Percentiles rank a stretch among this genome's conserved stretches.
These are phyloP conservation scores for Chenopodium formosanum DNA, from an alignment of 148 eudicot genomes.

Conservation along the genomic window DNA sequence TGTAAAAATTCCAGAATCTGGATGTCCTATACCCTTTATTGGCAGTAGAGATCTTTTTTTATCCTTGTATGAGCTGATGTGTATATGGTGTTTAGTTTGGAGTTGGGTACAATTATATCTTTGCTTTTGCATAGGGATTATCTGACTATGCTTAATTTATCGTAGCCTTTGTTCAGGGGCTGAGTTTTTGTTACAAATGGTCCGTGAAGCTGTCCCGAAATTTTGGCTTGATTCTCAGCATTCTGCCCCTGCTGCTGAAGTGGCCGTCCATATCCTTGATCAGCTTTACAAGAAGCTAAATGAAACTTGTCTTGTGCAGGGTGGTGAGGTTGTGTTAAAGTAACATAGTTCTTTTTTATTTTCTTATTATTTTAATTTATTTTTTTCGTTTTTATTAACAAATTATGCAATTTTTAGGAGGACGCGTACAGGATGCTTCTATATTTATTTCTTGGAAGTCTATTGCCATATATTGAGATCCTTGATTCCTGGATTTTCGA, in stretches of 20 bases:
- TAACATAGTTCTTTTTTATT: background rate
- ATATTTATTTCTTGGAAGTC: slow-evolving; percentile 69
- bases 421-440: slow-evolving; percentile 84
- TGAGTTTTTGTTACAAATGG: slow-evolving; percentile 69
- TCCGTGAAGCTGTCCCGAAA: slow-evolving; percentile 67
- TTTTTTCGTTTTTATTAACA: slow-evolving; percentile 8
- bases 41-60: background rate
- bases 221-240: slow-evolving; percentile 47
- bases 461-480: slow-evolving; percentile 72
- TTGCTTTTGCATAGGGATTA: slow-evolving; percentile 11
- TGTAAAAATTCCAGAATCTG: background rate
- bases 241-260: slow-evolving; percentile 67
- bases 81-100: slow-evolving; percentile 6
- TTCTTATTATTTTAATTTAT: slow-evolving; percentile 1
- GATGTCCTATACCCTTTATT: background rate
- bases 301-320: slow-evolving; percentile 78
- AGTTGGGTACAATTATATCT: background rate
- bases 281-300: slow-evolving; percentile 68
- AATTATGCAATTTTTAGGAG: slow-evolving; percentile 60
- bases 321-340: slow-evolving; percentile 69
- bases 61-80: slow-evolving; percentile 1
- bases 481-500: slow-evolving; percentile 96
- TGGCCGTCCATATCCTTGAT: slow-evolving; percentile 76
- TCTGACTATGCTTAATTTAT: slow-evolving; percentile 42
- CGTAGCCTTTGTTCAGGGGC: slow-evolving; percentile 92